Evolutionary conservation across 208 protist genomes (phyloP), one percentile per base, ranked within the genome.

Genomic region (Leishmania major): DNA sequence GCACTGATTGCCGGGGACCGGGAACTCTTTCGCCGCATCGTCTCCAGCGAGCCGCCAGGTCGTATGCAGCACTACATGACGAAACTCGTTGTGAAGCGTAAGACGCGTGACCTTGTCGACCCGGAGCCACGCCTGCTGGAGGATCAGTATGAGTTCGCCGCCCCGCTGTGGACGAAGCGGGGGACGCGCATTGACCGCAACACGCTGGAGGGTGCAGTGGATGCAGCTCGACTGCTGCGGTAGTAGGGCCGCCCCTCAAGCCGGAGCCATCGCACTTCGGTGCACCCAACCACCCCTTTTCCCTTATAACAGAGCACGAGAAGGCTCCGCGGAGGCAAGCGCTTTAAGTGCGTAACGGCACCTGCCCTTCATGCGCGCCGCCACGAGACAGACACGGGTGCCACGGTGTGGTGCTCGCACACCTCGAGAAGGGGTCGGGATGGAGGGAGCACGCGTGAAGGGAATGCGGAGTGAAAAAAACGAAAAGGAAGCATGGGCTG

Each of bases 21-120:
- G 31, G 94, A 87, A 53, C 88, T 98, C 22, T 97, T 98, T 73
- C 92, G 93, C 17, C 82, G 84, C 25, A 96, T 98, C 79, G 95
- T 98, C 25, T 87, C 87, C 17, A 96, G 88, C 67, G 94, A 98
- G 86, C 93, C 94, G n/a, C 88, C 91, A 0, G 94, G 95, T 0
- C 92, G 95, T 37, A 96, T 94, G 90, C 95, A 97, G 88, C 84
- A 85, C 49, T 96, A 97, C 86, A 97, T 98, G 95, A 96, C 93
- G 49, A 93, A 92, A 83, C 83, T 97, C 10, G 92, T 95, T 47
- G 88, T 94, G 45, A 97, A 97, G 85, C 94, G 95, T 17, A 97
- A 97, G 84, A 92, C 94, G 43, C 90, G 95, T 31, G 95, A 98
- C 84, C 80, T 98, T 64, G 81, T 93, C 37, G 94, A 97, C 75